Conservation (phyloP, 306 rosid genomes). For the Gastrolobium villosum region DNA sequence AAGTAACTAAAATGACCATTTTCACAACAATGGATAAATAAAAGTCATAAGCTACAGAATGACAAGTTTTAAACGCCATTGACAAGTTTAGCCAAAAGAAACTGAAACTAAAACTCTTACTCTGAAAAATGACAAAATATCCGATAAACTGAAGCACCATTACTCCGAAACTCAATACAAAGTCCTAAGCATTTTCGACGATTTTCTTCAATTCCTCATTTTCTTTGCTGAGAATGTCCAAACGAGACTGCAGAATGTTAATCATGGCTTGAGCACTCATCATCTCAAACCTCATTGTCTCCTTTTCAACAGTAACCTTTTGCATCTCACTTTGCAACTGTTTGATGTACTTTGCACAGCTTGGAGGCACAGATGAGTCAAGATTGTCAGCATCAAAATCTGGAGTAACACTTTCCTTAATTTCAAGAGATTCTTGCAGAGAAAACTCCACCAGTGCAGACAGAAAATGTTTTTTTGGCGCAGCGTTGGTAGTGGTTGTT, state of each 20-base stretch:
- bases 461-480: slow-evolving; percentile 74
- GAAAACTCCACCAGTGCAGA: slow-evolving; percentile 94
- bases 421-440: slow-evolving; percentile 80
- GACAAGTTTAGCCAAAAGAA: slow-evolving; percentile 45
- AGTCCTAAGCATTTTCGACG: slow-evolving; percentile 37
- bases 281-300: slow-evolving; percentile 84
- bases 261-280: slow-evolving; percentile 91
- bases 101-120: slow-evolving; percentile 48
- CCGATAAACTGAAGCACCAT: slow-evolving; percentile 45
- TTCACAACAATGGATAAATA: slow-evolving; percentile 44
- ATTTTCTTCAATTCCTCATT: slow-evolving; percentile 71
- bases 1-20: slow-evolving; percentile 39
- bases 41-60: slow-evolving; percentile 45
- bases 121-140: slow-evolving; percentile 40
- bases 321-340: slow-evolving; percentile 76
- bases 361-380: slow-evolving; percentile 70
- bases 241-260: slow-evolving; percentile 79
- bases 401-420: slow-evolving; percentile 58
- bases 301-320: slow-evolving; percentile 76
- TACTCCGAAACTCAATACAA: slow-evolving; percentile 18
- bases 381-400: slow-evolving; percentile 58
- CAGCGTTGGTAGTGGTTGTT: slow-evolving; percentile 41
- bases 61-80: slow-evolving; percentile 41
- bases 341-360: slow-evolving; percentile 72
- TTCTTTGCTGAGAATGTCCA: slow-evolving; percentile 73